phyloP scores from a whole-genome alignment of 257 asterid species.

The Solanum clarkiae region DNA sequence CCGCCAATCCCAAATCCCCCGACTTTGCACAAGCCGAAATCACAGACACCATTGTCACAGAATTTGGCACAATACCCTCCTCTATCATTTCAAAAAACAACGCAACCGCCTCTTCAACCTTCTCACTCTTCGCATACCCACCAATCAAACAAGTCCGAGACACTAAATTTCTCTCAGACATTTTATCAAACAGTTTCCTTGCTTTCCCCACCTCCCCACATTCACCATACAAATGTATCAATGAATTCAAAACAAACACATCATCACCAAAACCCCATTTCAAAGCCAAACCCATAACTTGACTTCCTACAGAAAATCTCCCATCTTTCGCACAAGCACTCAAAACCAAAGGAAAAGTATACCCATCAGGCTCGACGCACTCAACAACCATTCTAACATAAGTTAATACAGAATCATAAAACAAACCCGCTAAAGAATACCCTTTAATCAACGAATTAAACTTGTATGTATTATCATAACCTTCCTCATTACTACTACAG shows the following conservation, averaged over 20 bases:
- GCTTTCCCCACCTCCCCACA: slow-evolving; percentile 37
- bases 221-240: slow-evolving; percentile 34
- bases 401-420: slow-evolving; percentile 14
- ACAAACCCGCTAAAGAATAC: slow-evolving; percentile 16
- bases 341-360: slow-evolving; percentile 44
- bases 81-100: slow-evolving; percentile 40
- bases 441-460: slow-evolving; percentile 39
- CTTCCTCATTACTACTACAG: slow-evolving; percentile 7
- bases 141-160: slow-evolving; percentile 53
- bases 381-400: slow-evolving; percentile 25
- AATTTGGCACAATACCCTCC: slow-evolving; percentile 30
- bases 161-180: slow-evolving; percentile 37
- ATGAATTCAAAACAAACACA: slow-evolving; percentile 29
- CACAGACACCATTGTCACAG: slow-evolving; percentile 22
- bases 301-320: slow-evolving; percentile 25
- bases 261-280: slow-evolving; percentile 27
- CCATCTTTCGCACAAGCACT: slow-evolving; percentile 32
- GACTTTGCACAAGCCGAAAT: slow-evolving; percentile 40
- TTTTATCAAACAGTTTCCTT: slow-evolving; percentile 40
- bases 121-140: slow-evolving; percentile 25
- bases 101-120: slow-evolving; percentile 29
- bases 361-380: slow-evolving; percentile 29
- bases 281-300: slow-evolving; percentile 25
- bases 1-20: slow-evolving; percentile 28
- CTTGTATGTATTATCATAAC: slow-evolving; percentile 8